Conservation (phyloP, 495 filamentous ascomycete genomes). For the Xylaria castorea region DNA sequence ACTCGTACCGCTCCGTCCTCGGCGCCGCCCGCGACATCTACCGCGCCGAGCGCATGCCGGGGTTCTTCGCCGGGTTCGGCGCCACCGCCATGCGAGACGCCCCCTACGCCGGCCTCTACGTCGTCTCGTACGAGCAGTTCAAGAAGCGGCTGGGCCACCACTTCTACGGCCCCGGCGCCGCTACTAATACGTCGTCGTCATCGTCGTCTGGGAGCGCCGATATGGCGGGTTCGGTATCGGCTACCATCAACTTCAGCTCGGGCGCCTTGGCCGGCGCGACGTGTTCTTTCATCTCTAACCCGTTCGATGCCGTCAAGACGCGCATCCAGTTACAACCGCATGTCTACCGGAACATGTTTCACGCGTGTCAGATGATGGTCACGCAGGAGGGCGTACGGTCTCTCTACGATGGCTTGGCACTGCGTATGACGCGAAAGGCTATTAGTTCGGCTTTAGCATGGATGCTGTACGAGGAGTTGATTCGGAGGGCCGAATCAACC, state of each 20-base stretch:
- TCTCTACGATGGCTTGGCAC: slow-evolving; percentile 83
- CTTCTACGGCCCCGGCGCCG: slow-evolving; percentile 36
- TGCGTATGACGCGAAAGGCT: slow-evolving; percentile 91
- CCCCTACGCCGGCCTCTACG: slow-evolving; percentile 93
- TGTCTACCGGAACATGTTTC: slow-evolving; percentile 84
- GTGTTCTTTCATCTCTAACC: slow-evolving; percentile 89
- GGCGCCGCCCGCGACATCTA: slow-evolving; percentile 78
- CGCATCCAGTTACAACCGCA: slow-evolving; percentile 87
- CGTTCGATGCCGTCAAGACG: slow-evolving; percentile 96
- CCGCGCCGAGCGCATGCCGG: slow-evolving; percentile 72
- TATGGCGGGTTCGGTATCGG: slow-evolving; percentile 56
- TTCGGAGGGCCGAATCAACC: slow-evolving; percentile 73
- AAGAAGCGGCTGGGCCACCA: slow-evolving; percentile 68
- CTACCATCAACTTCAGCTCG: slow-evolving; percentile 82
- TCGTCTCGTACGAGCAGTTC: slow-evolving; percentile 89
- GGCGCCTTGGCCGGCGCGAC: slow-evolving; percentile 79
- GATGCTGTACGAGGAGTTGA: slow-evolving; percentile 95
- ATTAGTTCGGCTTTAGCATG: slow-evolving; percentile 90
- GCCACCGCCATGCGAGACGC: slow-evolving; percentile 93
- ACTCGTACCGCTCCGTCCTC: slow-evolving; percentile 79
- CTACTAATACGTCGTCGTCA: slow-evolving; percentile 36
- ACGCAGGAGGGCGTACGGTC: slow-evolving; percentile 79
- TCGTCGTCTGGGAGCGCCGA: slow-evolving; percentile 27
- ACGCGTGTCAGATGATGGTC: slow-evolving; percentile 77
- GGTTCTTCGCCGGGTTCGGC: slow-evolving; percentile 92